Evolutionary conservation across 2,329 filamentous ascomycete genomes (phyloP).

Genomic region (Cadophora luteo-olivacea): DNA sequence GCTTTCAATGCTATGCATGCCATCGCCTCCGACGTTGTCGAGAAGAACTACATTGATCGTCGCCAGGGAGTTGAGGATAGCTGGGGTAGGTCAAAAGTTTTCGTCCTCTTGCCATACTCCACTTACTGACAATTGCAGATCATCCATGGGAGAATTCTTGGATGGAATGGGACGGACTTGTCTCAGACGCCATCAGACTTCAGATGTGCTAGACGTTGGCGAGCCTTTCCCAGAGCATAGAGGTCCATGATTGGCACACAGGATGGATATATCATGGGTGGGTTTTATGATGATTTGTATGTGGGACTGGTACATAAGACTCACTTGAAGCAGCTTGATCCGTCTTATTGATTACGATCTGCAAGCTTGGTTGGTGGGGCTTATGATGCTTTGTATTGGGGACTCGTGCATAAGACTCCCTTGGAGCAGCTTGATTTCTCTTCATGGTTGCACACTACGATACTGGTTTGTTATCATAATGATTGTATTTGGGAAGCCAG

Average conservation of each 20-base stretch:
- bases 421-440: background rate
- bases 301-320: background rate
- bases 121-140: background rate
- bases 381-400: background rate
- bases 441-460: background rate
- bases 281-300: background rate
- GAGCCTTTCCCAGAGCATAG: too few species aligned
- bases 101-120: background rate
- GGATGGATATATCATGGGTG: background rate
- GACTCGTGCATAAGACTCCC: background rate
- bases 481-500: background rate
- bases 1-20: background rate
- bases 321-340: background rate
- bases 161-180: background rate
- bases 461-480: background rate
- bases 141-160: constrained; percentile 15
- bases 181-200: background rate
- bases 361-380: background rate
- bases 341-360: background rate
- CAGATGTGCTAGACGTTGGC: background rate
- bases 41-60: constrained; percentile 3
- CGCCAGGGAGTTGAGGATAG: background rate
- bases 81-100: background rate
- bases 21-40: background rate
- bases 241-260: background rate